Evolutionary conservation across 1,284 basidiomycete species (phyloP).

Genomic region (Sporisorium exsertum): DNA sequence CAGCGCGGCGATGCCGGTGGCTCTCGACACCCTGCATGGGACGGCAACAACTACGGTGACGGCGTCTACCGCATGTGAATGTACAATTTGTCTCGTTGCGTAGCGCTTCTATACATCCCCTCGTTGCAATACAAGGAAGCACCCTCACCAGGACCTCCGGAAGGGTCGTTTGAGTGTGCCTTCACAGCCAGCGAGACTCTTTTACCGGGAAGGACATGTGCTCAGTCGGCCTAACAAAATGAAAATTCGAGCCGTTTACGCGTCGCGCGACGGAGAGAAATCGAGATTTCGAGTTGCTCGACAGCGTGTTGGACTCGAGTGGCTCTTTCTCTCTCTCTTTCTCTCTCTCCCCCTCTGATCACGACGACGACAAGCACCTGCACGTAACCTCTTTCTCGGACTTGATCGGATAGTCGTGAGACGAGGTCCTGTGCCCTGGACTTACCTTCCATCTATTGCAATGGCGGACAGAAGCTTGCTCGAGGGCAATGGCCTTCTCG

Average conservation of each 20-base stretch:
- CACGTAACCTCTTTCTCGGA: background rate
- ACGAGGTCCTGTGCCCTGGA: background rate
- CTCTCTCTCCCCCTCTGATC: background rate
- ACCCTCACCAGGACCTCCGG: background rate
- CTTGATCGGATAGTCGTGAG: background rate
- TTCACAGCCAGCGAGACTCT: too few species aligned
- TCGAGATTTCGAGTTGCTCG: constrained; percentile 7
- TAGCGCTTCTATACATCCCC: too few species aligned
- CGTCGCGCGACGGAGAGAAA: constrained; percentile 31
- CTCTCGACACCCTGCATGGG: constrained; percentile 58
- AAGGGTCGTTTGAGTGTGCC: too few species aligned
- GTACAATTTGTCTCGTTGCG: background rate
- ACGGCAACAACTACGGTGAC: constrained; percentile 58
- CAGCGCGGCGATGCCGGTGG: constrained; percentile 43
- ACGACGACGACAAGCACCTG: constrained; percentile 6
- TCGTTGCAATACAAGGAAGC: background rate
- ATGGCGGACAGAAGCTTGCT: constrained; percentile 31
- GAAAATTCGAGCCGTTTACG: constrained; percentile 18
- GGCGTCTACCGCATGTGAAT: constrained; percentile 48
- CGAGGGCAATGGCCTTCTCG: constrained; percentile 42
- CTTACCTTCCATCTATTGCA: background rate
- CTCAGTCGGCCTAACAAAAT: constrained; percentile 13
- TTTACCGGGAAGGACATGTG: background rate
- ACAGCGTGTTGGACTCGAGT: constrained; percentile 34
- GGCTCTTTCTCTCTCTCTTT: background rate